Percentiles rank a stretch among this genome's conserved stretches.
These are phyloP conservation scores for Phytophthora palmivora DNA, from an alignment of 352 stramenopile genomes.

Conservation along the genomic window DNA sequence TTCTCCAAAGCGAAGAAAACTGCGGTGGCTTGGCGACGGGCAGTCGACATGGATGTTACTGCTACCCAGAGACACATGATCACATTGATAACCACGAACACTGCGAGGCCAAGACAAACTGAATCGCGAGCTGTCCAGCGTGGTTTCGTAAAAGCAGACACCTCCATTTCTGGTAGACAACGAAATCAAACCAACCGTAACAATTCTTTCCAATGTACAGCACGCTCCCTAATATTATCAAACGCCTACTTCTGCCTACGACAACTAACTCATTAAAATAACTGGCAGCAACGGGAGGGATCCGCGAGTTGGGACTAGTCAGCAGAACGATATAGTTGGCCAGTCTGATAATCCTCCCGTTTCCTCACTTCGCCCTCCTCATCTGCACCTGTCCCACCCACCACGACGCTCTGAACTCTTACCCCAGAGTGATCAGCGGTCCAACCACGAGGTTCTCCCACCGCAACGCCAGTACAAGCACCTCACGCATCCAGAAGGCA, in stretches of 20 bases:
- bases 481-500: slow-evolving; percentile 68
- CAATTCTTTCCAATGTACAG: slow-evolving; percentile 31
- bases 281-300: slow-evolving; percentile 11
- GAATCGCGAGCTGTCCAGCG: slow-evolving; percentile 37
- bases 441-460: slow-evolving; percentile 67
- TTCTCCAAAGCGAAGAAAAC: slow-evolving; percentile 37
- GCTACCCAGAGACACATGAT: slow-evolving; percentile 44
- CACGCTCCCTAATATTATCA: slow-evolving; percentile 28
- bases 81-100: slow-evolving; percentile 37
- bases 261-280: slow-evolving; percentile 40
- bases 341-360: slow-evolving; percentile 7
- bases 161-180: slow-evolving; percentile 17
- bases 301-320: slow-evolving; percentile 17
- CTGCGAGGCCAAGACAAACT: slow-evolving; percentile 34
- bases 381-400: slow-evolving; percentile 26
- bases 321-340: slow-evolving; percentile 1
- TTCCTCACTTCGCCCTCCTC: background rate
- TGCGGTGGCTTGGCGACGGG: slow-evolving; percentile 26
- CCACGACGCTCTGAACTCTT: slow-evolving; percentile 13
- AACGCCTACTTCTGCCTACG: slow-evolving; percentile 20
- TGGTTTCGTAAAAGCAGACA: slow-evolving; percentile 10
- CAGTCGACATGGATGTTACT: slow-evolving; percentile 21
- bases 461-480: slow-evolving; percentile 55
- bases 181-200: slow-evolving; percentile 1
- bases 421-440: slow-evolving; percentile 53